A percentile compares a stretch with the other conserved stretches of the same genome.
phyloP scores from a whole-genome alignment of 164 flowering plant species.

The Tinospora cordifolia region DNA sequence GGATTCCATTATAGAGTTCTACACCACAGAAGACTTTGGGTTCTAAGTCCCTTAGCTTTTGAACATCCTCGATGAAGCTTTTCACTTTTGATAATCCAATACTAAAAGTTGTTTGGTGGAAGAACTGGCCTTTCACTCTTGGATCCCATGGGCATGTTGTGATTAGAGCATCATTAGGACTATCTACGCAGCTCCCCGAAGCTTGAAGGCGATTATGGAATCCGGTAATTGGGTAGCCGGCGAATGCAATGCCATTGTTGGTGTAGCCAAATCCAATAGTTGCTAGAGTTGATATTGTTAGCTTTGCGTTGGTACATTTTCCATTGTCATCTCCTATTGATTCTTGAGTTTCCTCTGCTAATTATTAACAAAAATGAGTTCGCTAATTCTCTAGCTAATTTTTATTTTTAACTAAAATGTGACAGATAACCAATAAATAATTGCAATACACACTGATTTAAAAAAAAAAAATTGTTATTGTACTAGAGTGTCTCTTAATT shows the following conservation, averaged over 20 bases:
- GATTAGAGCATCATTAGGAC: constrained; percentile 18
- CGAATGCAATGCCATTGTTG: constrained; percentile 46
- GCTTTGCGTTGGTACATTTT: constrained; percentile 37
- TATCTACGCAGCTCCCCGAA: constrained; percentile 59
- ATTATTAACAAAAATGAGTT: background rate
- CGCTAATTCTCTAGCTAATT: background rate
- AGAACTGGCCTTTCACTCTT: constrained; percentile 46
- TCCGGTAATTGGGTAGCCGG: constrained; percentile 59
- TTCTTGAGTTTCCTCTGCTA: constrained; percentile 51
- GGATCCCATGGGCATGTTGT: constrained; percentile 71
- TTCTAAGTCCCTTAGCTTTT: constrained; percentile 33
- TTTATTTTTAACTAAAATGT: background rate
- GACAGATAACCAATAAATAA: background rate
- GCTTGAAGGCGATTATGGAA: constrained; percentile 57
- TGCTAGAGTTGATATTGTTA: constrained; percentile 11
- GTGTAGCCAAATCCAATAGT: constrained; percentile 22
- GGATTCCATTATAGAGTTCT: constrained; percentile 63
- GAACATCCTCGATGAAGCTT: constrained; percentile 53
- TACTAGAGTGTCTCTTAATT: too few species aligned
- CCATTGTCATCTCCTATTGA: constrained; percentile 27
- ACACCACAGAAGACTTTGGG: constrained; percentile 57
- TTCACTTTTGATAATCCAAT: constrained; percentile 39
- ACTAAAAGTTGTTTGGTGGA: constrained; percentile 54
- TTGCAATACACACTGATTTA: too few species aligned
- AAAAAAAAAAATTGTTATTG: too few species aligned